Evolutionary conservation across 805 yeast genomes (phyloP).

Genomic region (Metschnikowia borealis): DNA sequence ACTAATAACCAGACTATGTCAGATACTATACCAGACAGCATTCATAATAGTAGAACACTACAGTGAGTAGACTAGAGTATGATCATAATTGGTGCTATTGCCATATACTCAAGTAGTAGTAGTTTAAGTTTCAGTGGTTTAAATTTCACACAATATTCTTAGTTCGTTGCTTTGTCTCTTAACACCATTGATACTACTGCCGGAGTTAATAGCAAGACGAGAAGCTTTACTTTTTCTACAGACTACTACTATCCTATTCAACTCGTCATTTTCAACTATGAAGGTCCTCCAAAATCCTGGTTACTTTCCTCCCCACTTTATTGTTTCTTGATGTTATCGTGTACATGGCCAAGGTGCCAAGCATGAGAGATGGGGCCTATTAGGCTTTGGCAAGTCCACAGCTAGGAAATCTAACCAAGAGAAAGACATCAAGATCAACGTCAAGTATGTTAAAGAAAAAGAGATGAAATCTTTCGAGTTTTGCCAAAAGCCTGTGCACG

Average conservation of each 20-base stretch:
- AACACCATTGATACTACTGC: not conserved
- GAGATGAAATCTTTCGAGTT: conserved; percentile 93
- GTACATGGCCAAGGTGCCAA: conserved; percentile 72
- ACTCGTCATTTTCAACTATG: conserved; percentile 24
- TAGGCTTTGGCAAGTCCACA: conserved; percentile 72
- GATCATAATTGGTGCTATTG: no score
- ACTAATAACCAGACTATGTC: no score
- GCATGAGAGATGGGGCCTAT: conserved; percentile 52
- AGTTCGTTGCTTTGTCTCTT: not conserved
- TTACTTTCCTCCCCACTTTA: conserved; percentile 84
- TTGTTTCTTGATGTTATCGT: conserved; percentile 83
- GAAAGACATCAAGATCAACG: conserved; percentile 74
- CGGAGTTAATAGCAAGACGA: not conserved
- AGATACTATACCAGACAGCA: no score
- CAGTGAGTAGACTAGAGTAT: no score
- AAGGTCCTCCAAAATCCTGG: conserved; percentile 54
- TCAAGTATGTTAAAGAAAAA: conserved; percentile 87
- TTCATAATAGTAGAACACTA: no score
- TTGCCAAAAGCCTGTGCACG: conserved; percentile 84
- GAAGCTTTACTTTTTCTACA: conserved; percentile 1
- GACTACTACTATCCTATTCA: conserved; percentile 11
- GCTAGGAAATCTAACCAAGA: conserved; percentile 82
- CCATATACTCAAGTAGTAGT: no score
- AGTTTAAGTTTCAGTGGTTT: no score
- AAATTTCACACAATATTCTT: no score